Percentiles rank a stretch among this genome's conserved stretches.
These are phyloP conservation scores for Beauveria rudraprayagi DNA, from an alignment of 2,329 filamentous ascomycete species.

Conservation along the genomic window DNA sequence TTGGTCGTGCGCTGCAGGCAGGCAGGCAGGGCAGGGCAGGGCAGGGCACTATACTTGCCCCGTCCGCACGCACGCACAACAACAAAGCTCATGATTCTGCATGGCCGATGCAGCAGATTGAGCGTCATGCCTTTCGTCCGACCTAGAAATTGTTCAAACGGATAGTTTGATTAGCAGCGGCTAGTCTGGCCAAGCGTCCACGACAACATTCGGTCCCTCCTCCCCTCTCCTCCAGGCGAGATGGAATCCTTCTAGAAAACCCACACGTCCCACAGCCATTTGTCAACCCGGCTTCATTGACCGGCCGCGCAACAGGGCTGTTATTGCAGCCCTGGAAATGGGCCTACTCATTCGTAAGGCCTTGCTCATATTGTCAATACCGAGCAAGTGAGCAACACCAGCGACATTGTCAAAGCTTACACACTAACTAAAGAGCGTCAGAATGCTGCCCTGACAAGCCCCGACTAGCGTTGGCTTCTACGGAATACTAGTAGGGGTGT, in stretches of 20 bases:
- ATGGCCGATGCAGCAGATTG: background rate
- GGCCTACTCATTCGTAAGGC: background rate
- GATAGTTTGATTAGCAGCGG: constrained; percentile 4
- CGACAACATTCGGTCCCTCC: background rate
- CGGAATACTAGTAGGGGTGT: constrained; percentile 1
- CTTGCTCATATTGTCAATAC: background rate
- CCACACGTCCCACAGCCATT: background rate
- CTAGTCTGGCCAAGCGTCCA: background rate
- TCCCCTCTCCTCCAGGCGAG: background rate
- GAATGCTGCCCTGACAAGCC: constrained; percentile 6
- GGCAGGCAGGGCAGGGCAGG: too few relatives aligned
- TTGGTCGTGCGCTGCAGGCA: too few relatives aligned
- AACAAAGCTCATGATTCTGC: background rate
- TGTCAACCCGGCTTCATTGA: background rate
- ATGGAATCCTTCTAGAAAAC: constrained; percentile 8
- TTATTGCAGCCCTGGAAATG: background rate
- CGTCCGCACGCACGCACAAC: too few relatives aligned
- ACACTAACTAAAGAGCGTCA: background rate
- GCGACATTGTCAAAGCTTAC: constrained; percentile 3
- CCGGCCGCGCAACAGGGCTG: background rate
- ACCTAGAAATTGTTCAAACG: background rate
- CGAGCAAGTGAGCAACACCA: background rate
- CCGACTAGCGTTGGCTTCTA: background rate
- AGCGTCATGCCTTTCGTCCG: background rate
- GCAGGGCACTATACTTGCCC: too few relatives aligned